Evolutionary conservation across 2,329 filamentous ascomycete species (phyloP).

Genomic region (Talaromyces pinophilus): DNA sequence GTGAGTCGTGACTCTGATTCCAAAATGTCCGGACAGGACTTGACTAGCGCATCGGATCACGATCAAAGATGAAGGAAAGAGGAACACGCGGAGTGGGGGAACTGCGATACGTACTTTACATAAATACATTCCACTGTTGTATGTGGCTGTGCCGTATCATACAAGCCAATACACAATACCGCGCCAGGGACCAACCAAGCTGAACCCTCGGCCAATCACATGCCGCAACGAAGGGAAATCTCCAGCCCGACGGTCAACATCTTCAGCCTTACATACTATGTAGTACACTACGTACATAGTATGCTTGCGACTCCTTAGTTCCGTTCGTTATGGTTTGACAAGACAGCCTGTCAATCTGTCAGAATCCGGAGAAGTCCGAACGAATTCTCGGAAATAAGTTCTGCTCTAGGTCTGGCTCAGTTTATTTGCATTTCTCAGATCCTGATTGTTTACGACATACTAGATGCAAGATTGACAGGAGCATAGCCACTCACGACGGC

Average conservation of each 20-base stretch:
- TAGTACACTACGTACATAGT: too few species aligned
- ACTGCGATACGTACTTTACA: neutral
- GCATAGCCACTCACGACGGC: constrained; percentile 6
- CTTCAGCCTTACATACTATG: neutral
- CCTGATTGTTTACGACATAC: neutral
- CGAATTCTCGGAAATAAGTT: neutral
- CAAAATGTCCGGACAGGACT: neutral
- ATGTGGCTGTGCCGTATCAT: neutral
- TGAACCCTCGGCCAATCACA: neutral
- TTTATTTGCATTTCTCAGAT: neutral
- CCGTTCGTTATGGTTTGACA: neutral
- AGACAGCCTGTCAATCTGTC: neutral
- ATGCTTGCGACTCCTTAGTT: neutral
- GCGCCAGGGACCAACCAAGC: neutral
- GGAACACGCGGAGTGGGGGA: constrained; percentile 15
- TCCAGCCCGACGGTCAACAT: neutral
- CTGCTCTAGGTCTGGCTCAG: neutral
- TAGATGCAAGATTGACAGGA: neutral
- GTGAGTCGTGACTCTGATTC: constrained; percentile 11
- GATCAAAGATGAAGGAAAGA: neutral
- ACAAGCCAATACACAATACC: constrained; percentile 2
- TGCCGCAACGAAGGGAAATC: neutral
- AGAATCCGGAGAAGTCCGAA: constrained; percentile 2
- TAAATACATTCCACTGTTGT: neutral
- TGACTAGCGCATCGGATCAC: neutral